These are phyloP conservation scores for Linnemannia hyalina DNA, from an alignment of 192 early-diverging fungal species.

Conservation along the genomic window DNA sequence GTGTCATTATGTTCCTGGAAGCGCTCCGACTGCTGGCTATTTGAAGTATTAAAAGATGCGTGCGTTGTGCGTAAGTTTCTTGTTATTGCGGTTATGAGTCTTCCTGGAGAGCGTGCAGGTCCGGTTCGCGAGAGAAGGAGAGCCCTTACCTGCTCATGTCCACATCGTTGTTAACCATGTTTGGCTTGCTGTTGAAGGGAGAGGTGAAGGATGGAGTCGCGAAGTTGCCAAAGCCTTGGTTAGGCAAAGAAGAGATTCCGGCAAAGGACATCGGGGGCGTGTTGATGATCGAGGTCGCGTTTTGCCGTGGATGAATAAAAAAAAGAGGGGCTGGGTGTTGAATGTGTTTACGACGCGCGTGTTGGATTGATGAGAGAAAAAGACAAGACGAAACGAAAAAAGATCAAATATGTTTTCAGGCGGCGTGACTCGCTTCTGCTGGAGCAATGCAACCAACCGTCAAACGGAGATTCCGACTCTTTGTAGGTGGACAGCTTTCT, in stretches of 20 bases:
- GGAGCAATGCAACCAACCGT: background rate
- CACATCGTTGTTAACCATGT: conserved; percentile 25
- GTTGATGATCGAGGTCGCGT: background rate
- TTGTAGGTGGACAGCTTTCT: background rate
- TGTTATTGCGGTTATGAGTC: background rate
- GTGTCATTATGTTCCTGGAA: conserved; percentile 30
- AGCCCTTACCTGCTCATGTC: conserved; percentile 26
- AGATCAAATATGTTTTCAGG: conserved; percentile 5
- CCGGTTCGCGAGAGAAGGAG: background rate
- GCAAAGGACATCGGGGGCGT: background rate
- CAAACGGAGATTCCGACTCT: background rate
- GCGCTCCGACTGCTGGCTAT: conserved; percentile 5
- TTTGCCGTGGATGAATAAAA: background rate
- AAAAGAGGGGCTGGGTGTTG: background rate
- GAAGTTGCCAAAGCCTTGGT: background rate
- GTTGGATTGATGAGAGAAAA: background rate
- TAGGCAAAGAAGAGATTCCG: background rate
- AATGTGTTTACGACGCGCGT: background rate
- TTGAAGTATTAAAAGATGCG: background rate
- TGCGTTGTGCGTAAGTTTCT: background rate
- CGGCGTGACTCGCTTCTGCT: background rate
- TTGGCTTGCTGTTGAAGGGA: conserved; percentile 11
- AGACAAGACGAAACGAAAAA: background rate
- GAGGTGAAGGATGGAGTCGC: background rate
- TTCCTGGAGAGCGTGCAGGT: background rate